Base-by-base conservation (phyloP, 139 green algal species). In the Chloropicon primus region DNA sequence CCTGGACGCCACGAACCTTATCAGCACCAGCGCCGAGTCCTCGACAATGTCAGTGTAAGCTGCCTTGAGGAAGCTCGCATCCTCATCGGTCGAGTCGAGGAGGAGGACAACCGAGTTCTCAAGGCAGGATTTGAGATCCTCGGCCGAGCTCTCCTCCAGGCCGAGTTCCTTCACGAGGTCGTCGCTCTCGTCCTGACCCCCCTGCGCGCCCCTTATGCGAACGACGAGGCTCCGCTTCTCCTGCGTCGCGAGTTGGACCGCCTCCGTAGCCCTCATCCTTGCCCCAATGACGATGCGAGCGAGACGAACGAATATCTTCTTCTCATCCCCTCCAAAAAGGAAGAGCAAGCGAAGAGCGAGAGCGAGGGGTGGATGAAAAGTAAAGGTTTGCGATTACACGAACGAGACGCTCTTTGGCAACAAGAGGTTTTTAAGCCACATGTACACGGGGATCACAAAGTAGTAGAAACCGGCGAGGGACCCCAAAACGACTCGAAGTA, bases 341-440 rank as follows among this genome's bases (percentile, higher is more conserved):
- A n/a, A n/a, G n/a, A n/a, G n/a, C n/a, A n/a, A n/a, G n/a, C n/a
- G n/a, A n/a, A n/a, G n/a, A n/a, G n/a, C n/a, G n/a, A n/a, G n/a
- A n/a, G n/a, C n/a, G n/a, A n/a, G n/a, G n/a, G n/a, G n/a, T n/a
- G n/a, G n/a, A n/a, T n/a, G n/a, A n/a, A n/a, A n/a, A n/a, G n/a
- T n/a, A n/a, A n/a, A n/a, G n/a, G n/a, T n/a, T n/a, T n/a, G n/a
- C n/a, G n/a, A 17, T 62, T 62, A 62, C 10, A 17, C 17, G 41
- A 62, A 62, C 41, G 5, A n/a, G 5, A 62, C 41, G 17, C 10
- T n/a, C 41, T 62, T 62, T 74, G 71, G 71, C 71, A 28, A 93
- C 24, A 96, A 78, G 26, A 93, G 82, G 85, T 96, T 89, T 86
- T 96, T 96, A 25, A 96, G 22, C 82, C 81, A 91, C 85, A 94